Evolutionary conservation across 1,284 basidiomycete genomes (phyloP), one percentile per base, ranked within the genome.

Genomic region (Heliocybe sulcata): DNA sequence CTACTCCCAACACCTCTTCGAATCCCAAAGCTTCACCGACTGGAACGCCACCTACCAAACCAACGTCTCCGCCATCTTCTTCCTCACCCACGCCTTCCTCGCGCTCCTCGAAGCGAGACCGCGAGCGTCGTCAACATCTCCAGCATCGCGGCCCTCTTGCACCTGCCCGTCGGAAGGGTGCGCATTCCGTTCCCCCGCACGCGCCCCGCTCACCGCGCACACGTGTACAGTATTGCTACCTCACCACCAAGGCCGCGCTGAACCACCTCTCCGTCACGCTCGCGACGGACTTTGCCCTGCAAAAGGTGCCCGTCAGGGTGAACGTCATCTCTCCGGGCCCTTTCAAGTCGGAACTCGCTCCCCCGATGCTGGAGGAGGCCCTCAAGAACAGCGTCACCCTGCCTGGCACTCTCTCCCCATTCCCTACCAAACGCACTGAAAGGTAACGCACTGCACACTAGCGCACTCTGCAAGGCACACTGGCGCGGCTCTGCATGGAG

Each of bases 181-280:
- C 35, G 83, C 70, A 35, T 50, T 16, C 47, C 14, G 20, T n/a
- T 31, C 23, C 35, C 10, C 19, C 12, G 4, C 16, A n/a, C n/a
- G n/a, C n/a, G n/a, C n/a, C n/a, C n/a, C n/a, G n/a, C n/a, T n/a
- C n/a, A n/a, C n/a, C 16, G 77, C 84, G 0, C 90, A 92, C 90
- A 92, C 63, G 89, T 88, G 55, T 48, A 50, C 54, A 91, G 88
- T 91, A 91, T 62, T 80, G 78, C 31, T 90, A 92, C 67, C 90
- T 90, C 67, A 84, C 83, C 58, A 73, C 85, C 11, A 92, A 92
- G 67, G 87, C 85, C 0, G 90, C 88, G 0, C 80, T 80, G 2
- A 77, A 82, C 9, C 88, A 90, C 60, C 71, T 92, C 11, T 87
- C 85, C 4, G 83, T 77, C 66, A 79, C 91, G 79, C 67, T 92